phyloP scores from a whole-genome alignment of 169 alveolate genomes.

The Plasmodium ovale region DNA sequence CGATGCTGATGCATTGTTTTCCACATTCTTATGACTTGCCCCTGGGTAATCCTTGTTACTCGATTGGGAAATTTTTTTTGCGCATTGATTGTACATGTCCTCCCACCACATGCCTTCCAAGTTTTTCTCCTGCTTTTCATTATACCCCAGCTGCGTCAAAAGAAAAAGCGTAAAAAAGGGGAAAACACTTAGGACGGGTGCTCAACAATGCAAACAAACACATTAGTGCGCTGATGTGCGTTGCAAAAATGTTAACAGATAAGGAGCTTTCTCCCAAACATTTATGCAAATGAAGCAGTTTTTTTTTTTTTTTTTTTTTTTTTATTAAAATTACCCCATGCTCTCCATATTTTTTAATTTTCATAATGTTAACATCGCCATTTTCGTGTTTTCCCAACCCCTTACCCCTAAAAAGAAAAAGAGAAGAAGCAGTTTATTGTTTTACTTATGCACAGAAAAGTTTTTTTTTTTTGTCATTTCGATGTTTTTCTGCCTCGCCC shows the following conservation, averaged over 20 bases:
- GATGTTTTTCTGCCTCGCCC: background rate
- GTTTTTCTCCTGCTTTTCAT: conserved; percentile 35
- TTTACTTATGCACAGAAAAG: background rate
- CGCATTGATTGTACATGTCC: conserved; percentile 63
- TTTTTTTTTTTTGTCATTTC: background rate
- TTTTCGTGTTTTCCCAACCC: conserved; percentile 72
- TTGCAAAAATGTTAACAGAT: too few species aligned
- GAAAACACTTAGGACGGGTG: too few species aligned
- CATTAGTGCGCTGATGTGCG: too few species aligned
- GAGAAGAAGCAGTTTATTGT: too few species aligned
- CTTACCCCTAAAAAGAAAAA: conserved; percentile 48
- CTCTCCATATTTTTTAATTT: conserved; percentile 71
- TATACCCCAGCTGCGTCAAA: conserved; percentile 50
- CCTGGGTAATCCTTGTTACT: background rate
- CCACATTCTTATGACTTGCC: background rate
- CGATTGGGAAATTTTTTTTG: conserved; percentile 9
- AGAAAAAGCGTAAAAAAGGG: background rate
- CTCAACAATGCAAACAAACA: too few species aligned
- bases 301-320: background rate
- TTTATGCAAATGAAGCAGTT: background rate
- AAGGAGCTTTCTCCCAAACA: too few species aligned
- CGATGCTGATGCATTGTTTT: too few species aligned
- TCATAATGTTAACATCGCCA: conserved; percentile 56
- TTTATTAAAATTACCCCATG: conserved; percentile 55
- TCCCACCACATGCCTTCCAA: conserved; percentile 65